phyloP scores from a whole-genome alignment of 208 protist species.

The Wallacemonas sp. region DNA sequence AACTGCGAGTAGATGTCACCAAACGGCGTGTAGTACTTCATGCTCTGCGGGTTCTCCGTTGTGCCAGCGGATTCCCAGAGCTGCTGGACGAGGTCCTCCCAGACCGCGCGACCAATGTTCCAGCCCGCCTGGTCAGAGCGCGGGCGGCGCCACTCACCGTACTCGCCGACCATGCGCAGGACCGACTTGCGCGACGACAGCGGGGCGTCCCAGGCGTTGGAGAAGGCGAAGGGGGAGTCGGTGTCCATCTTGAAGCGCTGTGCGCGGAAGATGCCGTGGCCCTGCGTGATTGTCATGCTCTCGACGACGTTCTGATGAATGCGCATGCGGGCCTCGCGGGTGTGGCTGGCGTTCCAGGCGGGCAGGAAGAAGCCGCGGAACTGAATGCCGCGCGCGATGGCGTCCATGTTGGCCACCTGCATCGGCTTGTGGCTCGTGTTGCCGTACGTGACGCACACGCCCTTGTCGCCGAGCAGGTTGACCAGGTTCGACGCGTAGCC shows the following conservation, averaged over 20 bases:
- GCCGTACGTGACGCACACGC: constrained; percentile 96
- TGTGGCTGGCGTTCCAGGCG: constrained; percentile 82
- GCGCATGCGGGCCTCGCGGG: constrained; percentile 85
- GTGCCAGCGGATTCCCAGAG: constrained; percentile 83
- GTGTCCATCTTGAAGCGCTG: constrained; percentile 91
- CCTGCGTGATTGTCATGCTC: constrained; percentile 89
- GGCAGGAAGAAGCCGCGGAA: constrained; percentile 94
- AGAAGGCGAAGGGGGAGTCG: constrained; percentile 86
- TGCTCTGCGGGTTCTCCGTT: constrained; percentile 86
- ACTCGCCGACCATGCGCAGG: constrained; percentile 90
- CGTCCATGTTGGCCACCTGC: constrained; percentile 90
- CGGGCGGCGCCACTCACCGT: constrained; percentile 89
- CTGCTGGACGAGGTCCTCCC: constrained; percentile 88
- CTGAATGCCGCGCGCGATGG: constrained; percentile 92
- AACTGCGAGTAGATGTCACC: constrained; percentile 80
- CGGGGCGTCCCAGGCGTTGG: constrained; percentile 88
- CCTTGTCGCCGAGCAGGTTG: constrained; percentile 87
- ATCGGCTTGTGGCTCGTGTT: constrained; percentile 95
- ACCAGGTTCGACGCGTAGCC: constrained; percentile 86
- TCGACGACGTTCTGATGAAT: constrained; percentile 90
- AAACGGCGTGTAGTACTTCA: constrained; percentile 93
- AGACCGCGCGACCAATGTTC: constrained; percentile 83
- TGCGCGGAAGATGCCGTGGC: constrained; percentile 86
- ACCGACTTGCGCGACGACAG: constrained; percentile 82
- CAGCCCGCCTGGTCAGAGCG: constrained; percentile 74